Evolutionary conservation across 176 grass and related monocot species (phyloP).

Genomic region (Ensete glaucum): DNA sequence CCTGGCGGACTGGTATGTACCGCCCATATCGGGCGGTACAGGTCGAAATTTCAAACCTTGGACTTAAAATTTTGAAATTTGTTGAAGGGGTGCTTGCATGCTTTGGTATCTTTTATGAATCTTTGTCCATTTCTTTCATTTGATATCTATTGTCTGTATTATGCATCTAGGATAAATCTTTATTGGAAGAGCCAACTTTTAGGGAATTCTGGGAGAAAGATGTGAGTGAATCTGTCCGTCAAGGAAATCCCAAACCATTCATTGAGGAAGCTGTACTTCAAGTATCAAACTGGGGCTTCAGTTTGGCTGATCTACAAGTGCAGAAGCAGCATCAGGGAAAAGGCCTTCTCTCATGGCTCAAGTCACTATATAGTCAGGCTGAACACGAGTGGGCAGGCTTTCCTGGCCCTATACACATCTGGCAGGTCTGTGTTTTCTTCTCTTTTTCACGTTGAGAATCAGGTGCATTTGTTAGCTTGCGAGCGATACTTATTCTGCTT

Average conservation of each 20-base stretch:
- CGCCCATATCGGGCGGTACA: too few species aligned
- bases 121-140: neutral
- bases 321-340: slow-evolving; percentile 50
- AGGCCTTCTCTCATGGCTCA: slow-evolving; percentile 59
- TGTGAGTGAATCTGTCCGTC: slow-evolving; percentile 78
- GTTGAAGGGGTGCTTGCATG: too few species aligned
- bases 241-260: slow-evolving; percentile 55
- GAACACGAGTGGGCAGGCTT: slow-evolving; percentile 78
- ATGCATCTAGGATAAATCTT: slow-evolving; percentile 57
- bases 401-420: slow-evolving; percentile 93
- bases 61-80: too few species aligned
- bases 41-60: too few species aligned
- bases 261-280: slow-evolving; percentile 86
- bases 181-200: slow-evolving; percentile 55
- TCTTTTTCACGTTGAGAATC: neutral
- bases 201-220: slow-evolving; percentile 73
- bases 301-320: slow-evolving; percentile 75
- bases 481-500: too few species aligned
- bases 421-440: slow-evolving; percentile 56
- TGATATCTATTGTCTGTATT: neutral
- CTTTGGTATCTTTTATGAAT: neutral
- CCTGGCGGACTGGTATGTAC: too few species aligned
- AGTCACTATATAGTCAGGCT: slow-evolving; percentile 51
- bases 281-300: slow-evolving; percentile 91
- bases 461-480: too few species aligned